Base-by-base conservation (phyloP, 1,139 yeast species). In the Petasospora fabianii region DNA sequence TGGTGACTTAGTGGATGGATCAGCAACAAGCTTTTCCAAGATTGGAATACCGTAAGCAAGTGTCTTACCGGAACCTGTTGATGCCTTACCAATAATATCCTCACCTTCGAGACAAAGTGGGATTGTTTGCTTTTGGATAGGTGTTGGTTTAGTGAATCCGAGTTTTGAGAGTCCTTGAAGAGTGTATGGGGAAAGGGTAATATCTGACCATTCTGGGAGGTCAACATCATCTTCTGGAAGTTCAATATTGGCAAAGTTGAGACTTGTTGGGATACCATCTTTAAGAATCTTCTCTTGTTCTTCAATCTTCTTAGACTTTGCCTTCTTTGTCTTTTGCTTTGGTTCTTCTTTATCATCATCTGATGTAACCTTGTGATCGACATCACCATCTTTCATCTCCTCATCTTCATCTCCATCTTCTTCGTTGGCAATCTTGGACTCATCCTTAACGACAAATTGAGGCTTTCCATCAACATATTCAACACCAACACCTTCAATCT, bases 61-160 rank as follows among this genome's bases (percentile, higher is more conserved):
- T 0, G 98, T 92, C 58, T 92, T 92, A 70, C 99, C 99, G 0
- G 96, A 87, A 59, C 99, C 99, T 1, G 99, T 94, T 8, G 95
- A 83, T 10, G 98, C 98, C 56, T 92, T 94, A 42, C 98, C 99
- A 49, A 94, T 78, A 9, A 92, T 76, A 61, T 92, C 97, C 35
- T 71, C 71, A 6, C 92, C 95, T 26, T 70, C 66, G 12, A 85
- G 48, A 4, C 94, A 87, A 24, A 71, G 58, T 1, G 97, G 96
- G 38, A 92, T 81, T n/a, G 92, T 69, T 44, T 67, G 67, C 46
- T 68, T 70, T 63, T 92, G 98, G 55, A 92, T 88, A 22, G 80
- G 85, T 0, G 97, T 90, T 9, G 98, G 97, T 24, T 68, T 64
- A 2, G 51, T 56, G 60, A 84, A 92, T 1, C 74, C 75, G n/a